These are phyloP conservation scores for Hericium rajendrae DNA, from an alignment of 768 basidiomycete species.

Conservation along the genomic window DNA sequence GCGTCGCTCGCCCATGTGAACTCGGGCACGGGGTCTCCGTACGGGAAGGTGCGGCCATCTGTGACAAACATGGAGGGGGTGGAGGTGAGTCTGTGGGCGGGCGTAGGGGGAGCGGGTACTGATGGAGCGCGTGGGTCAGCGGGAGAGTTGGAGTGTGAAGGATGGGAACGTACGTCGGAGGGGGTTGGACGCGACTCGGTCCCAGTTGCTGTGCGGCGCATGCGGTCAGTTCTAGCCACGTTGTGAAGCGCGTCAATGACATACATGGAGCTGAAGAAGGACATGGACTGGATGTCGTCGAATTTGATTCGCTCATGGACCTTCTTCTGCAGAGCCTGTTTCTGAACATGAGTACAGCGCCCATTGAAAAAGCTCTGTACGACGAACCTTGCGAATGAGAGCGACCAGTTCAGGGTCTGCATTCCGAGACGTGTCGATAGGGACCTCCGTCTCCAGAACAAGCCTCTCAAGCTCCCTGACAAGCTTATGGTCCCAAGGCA, in stretches of 20 bases:
- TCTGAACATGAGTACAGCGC: background rate
- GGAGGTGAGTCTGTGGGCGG: background rate
- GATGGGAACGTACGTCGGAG: background rate
- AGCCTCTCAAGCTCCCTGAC: background rate
- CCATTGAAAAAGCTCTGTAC: background rate
- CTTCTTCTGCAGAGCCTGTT: background rate
- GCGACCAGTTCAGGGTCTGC: background rate
- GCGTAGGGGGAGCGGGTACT: too few relatives aligned
- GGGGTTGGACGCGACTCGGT: background rate
- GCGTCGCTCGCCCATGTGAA: background rate
- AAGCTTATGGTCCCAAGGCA: background rate
- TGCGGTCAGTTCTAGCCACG: background rate
- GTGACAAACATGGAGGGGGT: background rate
- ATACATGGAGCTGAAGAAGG: background rate
- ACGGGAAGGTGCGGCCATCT: background rate
- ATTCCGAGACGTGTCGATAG: background rate
- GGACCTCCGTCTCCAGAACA: background rate
- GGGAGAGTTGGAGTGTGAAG: too few relatives aligned
- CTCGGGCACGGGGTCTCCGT: background rate
- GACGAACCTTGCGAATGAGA: background rate
- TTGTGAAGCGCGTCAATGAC: background rate
- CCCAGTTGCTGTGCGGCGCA: background rate
- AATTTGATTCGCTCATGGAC: background rate
- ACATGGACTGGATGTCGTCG: background rate
- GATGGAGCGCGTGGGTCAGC: too few relatives aligned